Conservation (phyloP, 177 flowering plant genomes). For the Telopea speciosissima region DNA sequence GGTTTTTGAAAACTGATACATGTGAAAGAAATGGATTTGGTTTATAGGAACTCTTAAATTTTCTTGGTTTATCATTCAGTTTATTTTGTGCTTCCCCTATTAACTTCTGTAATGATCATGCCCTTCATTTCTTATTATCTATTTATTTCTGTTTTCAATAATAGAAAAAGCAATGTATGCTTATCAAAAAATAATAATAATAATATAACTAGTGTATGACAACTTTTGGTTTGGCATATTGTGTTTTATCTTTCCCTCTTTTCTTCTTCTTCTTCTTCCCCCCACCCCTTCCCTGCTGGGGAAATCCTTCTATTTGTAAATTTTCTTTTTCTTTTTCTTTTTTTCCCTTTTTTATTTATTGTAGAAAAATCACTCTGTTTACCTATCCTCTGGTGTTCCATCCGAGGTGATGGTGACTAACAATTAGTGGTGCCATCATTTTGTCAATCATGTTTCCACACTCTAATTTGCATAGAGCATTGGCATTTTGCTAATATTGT, state of each 20-base stretch:
- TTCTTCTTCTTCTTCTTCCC: neutral
- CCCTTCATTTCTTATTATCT: neutral
- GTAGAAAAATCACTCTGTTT: too few relatives aligned
- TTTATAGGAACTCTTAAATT: neutral
- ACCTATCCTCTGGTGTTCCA: neutral
- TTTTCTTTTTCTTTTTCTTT: neutral
- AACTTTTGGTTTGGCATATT: too few relatives aligned
- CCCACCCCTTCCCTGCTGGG: neutral
- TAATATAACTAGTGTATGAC: too few relatives aligned
- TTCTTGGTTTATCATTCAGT: too few relatives aligned
- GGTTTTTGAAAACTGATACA: neutral
- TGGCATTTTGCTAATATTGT: neutral
- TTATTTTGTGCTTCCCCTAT: too few relatives aligned
- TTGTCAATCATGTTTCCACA: neutral
- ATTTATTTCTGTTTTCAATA: too few relatives aligned
- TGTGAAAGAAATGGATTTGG: neutral
- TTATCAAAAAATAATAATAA: too few relatives aligned
- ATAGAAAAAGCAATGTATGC: too few relatives aligned
- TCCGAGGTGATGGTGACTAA: too few relatives aligned
- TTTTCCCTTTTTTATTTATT: neutral
- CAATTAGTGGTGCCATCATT: neutral
- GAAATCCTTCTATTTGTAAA: neutral
- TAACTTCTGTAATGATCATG: neutral
- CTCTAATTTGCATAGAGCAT: neutral
- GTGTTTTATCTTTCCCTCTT: neutral